phyloP scores from a whole-genome alignment of 805 yeast species.

The Scheffersomyces lignosus region DNA sequence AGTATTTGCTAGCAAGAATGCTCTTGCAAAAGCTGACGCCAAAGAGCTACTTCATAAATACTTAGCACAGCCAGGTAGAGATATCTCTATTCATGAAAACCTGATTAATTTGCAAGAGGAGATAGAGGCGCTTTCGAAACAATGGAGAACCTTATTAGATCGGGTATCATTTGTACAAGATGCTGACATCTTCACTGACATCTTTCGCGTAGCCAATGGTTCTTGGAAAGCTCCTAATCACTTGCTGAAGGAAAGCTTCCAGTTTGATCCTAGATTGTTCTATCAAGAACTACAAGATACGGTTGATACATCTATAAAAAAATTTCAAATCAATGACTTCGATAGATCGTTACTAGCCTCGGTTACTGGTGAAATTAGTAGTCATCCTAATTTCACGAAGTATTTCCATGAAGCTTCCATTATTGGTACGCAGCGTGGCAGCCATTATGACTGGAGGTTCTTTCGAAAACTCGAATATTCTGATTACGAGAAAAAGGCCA shows the following conservation, averaged over 20 bases:
- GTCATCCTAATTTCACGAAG: conserved; percentile 16
- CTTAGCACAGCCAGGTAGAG: background rate
- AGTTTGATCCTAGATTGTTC: background rate
- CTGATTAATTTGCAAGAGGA: background rate
- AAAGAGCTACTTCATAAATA: background rate
- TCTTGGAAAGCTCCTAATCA: background rate
- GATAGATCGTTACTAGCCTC: background rate
- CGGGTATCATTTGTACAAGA: background rate
- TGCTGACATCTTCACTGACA: background rate
- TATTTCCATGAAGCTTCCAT: conserved; percentile 44
- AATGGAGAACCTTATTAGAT: too few relatives aligned
- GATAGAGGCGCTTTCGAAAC: too few relatives aligned
- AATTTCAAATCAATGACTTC: background rate
- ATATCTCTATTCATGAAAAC: background rate
- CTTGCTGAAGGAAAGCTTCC: background rate
- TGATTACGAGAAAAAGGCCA: conserved; percentile 34
- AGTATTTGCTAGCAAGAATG: background rate
- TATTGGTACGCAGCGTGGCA: conserved; percentile 19
- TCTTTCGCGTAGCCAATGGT: background rate
- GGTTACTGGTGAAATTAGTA: background rate
- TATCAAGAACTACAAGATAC: background rate
- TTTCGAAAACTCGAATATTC: conserved; percentile 20
- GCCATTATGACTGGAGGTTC: conserved; percentile 40
- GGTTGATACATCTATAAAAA: background rate
- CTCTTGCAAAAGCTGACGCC: background rate